phyloP scores from a whole-genome alignment of 306 rosid genomes.

The Dryas alaskensis region DNA sequence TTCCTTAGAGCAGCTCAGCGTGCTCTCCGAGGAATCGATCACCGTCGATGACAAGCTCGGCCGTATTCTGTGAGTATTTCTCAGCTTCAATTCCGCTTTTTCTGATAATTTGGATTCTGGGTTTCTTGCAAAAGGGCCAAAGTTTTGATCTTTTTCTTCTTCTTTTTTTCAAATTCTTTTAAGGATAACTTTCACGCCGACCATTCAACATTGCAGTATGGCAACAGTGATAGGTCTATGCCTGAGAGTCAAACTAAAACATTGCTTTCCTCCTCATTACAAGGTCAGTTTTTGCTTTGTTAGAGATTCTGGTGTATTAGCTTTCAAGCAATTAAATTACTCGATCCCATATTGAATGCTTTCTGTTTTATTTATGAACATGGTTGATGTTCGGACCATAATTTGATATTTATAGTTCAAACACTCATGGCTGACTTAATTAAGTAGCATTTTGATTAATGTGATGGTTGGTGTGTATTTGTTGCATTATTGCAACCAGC shows the following conservation, averaged over 20 bases:
- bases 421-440: too few relatives aligned
- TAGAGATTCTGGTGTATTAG: background rate
- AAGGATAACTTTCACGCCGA: slow-evolving; percentile 96
- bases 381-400: background rate
- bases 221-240: slow-evolving; percentile 95
- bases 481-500: background rate
- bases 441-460: background rate
- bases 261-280: slow-evolving; percentile 82
- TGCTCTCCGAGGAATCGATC: slow-evolving; percentile 90
- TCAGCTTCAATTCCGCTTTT: background rate
- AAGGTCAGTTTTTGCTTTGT: slow-evolving; percentile 50
- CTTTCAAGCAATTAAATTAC: background rate
- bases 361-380: background rate
- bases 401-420: background rate
- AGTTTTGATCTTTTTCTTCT: background rate
- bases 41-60: slow-evolving; percentile 85
- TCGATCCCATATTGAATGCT: background rate
- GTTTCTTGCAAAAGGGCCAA: background rate
- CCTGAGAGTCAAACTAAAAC: slow-evolving; percentile 81
- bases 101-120: slow-evolving; percentile 7
- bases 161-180: background rate
- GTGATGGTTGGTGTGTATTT: background rate
- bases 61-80: slow-evolving; percentile 61
- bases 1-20: slow-evolving; percentile 95
- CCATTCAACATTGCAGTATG: slow-evolving; percentile 96